Base-by-base conservation (phyloP, 148 eudicot species). In the Chenopodium formosanum region DNA sequence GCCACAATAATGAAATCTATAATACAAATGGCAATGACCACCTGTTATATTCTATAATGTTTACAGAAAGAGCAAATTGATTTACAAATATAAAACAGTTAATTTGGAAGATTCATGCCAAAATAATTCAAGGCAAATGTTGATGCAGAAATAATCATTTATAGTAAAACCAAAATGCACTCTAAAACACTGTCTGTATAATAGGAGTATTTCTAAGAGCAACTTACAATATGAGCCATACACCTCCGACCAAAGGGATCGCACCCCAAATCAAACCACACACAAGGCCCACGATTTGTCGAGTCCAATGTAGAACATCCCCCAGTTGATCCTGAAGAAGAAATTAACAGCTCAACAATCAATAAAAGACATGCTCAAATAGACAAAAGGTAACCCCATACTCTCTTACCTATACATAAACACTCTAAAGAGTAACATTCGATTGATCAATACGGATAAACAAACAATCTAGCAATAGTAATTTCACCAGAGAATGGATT, bases 171-270 rank as follows among this genome's bases (percentile, higher is more conserved):
- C 25, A 73, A n/a, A 20, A 70, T 27, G 53, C 53, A 50, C 53
- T 50, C 53, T 9, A 50, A 48, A 11, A 50, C 63, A 14, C 63
- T 17, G 63, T 58, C 32, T 62, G 29, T 73, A 74, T 0, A 47
- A 58, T 29, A n/a, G 40, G 40, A 34, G 44, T 40, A 82, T 73
- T 20, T 44, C 74, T 37, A 48, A 19, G 2, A 77, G 32, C 64
- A 81, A 88, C 99, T 96, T 90, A 96, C 99, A 90, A 70, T 74
- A 96, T 67, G 82, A 96, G 85, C 99, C 99, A 96, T 71, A 96
- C 75, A 85, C 99, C 99, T 27, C 99, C 99, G 32, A 91, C 93
- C 86, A 96, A 89, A 76, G 99, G 99, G 85, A 96, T 89, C 60
- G 97, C 93, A 80, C 99, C 99, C 91, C 94, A 96, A 72, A 90